A percentile compares a stretch with the other conserved stretches of the same genome.
Conservation (phyloP, 768 basidiomycete species). For the Mycena venus region DNA sequence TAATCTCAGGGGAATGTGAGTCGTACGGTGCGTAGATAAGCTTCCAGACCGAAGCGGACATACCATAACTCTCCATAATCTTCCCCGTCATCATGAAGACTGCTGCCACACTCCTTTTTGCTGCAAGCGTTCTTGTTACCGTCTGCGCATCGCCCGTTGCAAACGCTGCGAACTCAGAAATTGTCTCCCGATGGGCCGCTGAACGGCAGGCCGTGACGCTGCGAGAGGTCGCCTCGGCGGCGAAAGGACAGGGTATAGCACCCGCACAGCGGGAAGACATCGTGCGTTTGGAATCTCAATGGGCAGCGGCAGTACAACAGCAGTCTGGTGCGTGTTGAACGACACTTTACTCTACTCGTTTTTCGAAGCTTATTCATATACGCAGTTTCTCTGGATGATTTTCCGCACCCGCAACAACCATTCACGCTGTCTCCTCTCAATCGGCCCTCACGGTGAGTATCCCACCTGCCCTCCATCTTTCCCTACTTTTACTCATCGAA, state of each 20-base stretch:
- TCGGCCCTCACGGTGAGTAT: not conserved
- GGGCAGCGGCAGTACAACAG: not conserved
- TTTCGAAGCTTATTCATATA: not conserved
- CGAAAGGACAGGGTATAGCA: not conserved
- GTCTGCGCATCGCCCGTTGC: not conserved
- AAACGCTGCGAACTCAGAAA: not conserved
- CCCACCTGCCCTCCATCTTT: too few species aligned
- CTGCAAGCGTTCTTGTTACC: not conserved
- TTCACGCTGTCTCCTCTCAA: too few species aligned
- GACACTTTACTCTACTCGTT: too few species aligned
- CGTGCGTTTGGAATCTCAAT: constrained; percentile 9
- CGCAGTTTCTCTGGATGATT: not conserved
- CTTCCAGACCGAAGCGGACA: too few species aligned
- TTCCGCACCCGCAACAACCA: not conserved
- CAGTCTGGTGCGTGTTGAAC: not conserved
- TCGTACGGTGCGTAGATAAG: too few species aligned
- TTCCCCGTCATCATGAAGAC: constrained; percentile 10
- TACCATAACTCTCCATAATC: not conserved
- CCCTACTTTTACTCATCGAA: too few species aligned
- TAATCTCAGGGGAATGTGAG: too few species aligned
- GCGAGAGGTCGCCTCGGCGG: not conserved
- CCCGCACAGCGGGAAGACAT: constrained; percentile 6
- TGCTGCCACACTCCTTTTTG: not conserved
- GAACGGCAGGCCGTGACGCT: constrained; percentile 5
- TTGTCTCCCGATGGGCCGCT: not conserved